Evolutionary conservation across 345 rosid genomes (phyloP).

Genomic region (Gossypium sturtianum): DNA sequence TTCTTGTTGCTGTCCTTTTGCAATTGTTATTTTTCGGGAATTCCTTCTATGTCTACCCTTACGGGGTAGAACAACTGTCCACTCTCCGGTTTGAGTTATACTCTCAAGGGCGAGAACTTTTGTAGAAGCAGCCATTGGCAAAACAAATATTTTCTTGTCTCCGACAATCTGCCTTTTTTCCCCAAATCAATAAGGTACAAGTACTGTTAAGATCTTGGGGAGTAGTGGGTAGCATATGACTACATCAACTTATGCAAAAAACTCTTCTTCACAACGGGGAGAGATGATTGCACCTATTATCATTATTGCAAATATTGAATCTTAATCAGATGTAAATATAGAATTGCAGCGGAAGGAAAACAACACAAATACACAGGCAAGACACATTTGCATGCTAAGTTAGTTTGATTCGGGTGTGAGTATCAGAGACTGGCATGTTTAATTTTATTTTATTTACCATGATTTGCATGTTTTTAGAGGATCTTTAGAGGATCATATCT

Average conservation of each 20-base stretch:
- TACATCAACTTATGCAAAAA: background rate
- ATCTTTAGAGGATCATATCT: background rate
- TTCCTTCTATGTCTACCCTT: conserved; percentile 41
- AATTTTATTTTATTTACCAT: background rate
- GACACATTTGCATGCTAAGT: background rate
- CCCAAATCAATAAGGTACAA: background rate
- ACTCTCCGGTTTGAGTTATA: conserved; percentile 39
- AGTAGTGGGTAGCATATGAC: background rate
- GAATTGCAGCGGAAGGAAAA: background rate
- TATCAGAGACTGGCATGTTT: background rate
- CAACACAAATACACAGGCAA: background rate
- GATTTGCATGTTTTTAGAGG: background rate
- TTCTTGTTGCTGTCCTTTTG: conserved; percentile 25
- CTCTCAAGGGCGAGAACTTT: conserved; percentile 28
- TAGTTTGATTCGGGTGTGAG: background rate
- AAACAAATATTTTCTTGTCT: background rate
- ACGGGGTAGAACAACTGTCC: conserved; percentile 70
- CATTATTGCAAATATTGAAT: background rate
- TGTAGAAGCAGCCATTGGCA: conserved; percentile 41
- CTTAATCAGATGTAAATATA: background rate
- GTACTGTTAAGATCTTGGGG: background rate
- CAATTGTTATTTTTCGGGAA: conserved; percentile 13
- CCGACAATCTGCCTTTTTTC: background rate
- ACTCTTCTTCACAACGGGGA: background rate
- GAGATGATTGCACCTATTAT: background rate